Evolutionary conservation across 2,329 filamentous ascomycete genomes (phyloP), one percentile per base, ranked within the genome.

Genomic region (Microthyrium microscopicum): DNA sequence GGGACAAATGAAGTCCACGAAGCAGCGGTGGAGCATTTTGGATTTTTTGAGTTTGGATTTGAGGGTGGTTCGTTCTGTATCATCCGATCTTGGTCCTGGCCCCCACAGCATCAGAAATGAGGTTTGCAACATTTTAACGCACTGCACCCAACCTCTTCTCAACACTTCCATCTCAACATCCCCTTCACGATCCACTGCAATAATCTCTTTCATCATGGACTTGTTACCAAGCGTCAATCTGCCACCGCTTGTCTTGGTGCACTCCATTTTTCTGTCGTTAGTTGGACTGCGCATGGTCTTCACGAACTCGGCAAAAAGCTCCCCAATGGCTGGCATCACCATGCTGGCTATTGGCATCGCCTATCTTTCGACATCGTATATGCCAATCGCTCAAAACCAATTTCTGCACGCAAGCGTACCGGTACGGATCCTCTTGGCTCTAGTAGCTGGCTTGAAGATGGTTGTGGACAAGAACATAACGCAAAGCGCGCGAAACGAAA

Each of bases 351-450:
- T 46, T 11, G 38, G 41, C 8, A 25, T 44, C 12, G 31, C 39
- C 2, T 45, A 44, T 25, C 28, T 43, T n/a, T 31, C 33, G 18
- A 43, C 41, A 4, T 37, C 42, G 1, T 38, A 41, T 20, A 33
- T 44, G 20, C 44, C 42, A 12, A 37, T 44, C 8, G 36, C 42
- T 21, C 30, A 44, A 26, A 46, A 44, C 28, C 39, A 43, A 20
- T 42, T 43, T 21, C 31, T 44, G 9, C 33, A 42, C 26, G 41
- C 41, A 2, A 33, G 30, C 18, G 26, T 42, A 2, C 36, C 41
- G 3, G 33, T 4, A 36, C 36, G 29, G 6, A 31, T 31, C 15
- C 9, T 31, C 8, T 19, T 31, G 9, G 29, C 29, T 7, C 15
- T 21, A 19, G 15, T 31, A 7, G 29, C 29, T 6, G 29, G 9